These are phyloP conservation scores for Solanum verrucosum DNA, from an alignment of 257 asterid species.

Conservation along the genomic window DNA sequence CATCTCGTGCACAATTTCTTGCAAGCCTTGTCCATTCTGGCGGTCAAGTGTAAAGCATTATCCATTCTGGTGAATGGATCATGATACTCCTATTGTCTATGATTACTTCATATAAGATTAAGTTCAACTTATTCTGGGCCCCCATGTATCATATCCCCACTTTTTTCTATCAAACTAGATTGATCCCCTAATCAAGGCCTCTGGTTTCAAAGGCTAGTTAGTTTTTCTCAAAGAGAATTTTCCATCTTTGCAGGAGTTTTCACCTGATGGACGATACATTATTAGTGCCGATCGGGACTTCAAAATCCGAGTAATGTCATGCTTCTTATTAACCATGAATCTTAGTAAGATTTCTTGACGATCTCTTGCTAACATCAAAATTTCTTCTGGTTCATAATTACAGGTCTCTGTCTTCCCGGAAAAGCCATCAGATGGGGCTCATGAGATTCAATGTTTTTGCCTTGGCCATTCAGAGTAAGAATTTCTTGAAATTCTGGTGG, in stretches of 20 bases:
- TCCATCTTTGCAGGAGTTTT: slow-evolving; percentile 58
- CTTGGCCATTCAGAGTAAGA: slow-evolving; percentile 93
- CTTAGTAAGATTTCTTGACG: neutral
- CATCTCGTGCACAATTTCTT: neutral
- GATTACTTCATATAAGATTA: neutral
- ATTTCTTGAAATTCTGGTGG: neutral
- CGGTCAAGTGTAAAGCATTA: neutral
- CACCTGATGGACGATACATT: slow-evolving; percentile 67
- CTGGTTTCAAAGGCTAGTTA: neutral
- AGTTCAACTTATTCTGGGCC: neutral
- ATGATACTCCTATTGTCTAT: neutral
- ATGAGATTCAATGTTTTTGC: slow-evolving; percentile 85
- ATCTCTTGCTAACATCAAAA: neutral
- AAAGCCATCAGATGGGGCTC: slow-evolving; percentile 69
- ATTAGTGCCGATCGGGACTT: slow-evolving; percentile 90
- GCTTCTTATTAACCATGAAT: neutral
- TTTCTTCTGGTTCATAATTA: slow-evolving; percentile 12
- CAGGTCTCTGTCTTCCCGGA: slow-evolving; percentile 78
- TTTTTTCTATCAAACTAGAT: neutral
- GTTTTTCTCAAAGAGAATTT: neutral
- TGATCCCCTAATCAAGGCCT: neutral
- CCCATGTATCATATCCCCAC: neutral
- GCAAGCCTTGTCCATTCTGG: neutral
- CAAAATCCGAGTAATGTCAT: slow-evolving; percentile 72
- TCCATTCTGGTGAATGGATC: neutral